Conservation (phyloP, 768 basidiomycete species). For the Bullera alba region DNA sequence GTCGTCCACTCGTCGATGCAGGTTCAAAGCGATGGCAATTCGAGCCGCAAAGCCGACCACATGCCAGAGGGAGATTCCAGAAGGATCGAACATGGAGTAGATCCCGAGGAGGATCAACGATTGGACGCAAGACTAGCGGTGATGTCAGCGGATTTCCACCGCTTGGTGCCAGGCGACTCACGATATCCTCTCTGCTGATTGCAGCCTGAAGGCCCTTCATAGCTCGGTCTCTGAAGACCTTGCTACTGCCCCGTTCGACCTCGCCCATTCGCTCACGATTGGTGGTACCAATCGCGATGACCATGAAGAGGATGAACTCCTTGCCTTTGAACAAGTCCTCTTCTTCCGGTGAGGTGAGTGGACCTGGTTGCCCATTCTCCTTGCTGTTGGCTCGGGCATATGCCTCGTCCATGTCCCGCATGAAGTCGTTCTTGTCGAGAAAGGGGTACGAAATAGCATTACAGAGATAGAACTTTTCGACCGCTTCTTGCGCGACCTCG, state of each 20-base stretch:
- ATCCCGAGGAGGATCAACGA: constrained; percentile 21
- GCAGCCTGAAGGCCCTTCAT: constrained; percentile 10
- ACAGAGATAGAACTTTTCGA: constrained; percentile 18
- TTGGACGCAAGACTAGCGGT: constrained; percentile 17
- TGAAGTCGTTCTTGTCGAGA: constrained; percentile 14
- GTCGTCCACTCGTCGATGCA: constrained; percentile 20
- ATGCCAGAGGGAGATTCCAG: constrained; percentile 22
- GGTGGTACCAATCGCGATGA: constrained; percentile 25
- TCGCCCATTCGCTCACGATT: constrained; percentile 13
- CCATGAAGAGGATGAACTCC: constrained; percentile 29
- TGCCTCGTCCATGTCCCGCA: constrained; percentile 13
- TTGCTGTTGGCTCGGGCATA: constrained; percentile 4
- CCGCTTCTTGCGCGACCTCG: constrained; percentile 10
- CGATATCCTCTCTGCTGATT: constrained; percentile 17
- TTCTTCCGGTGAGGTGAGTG: neutral
- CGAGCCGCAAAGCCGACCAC: constrained; percentile 25
- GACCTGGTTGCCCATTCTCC: neutral
- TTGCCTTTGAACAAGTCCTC: constrained; percentile 6
- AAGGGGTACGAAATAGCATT: constrained; percentile 27
- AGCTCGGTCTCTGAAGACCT: constrained; percentile 9
- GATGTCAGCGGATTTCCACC: neutral
- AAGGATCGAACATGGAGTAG: constrained; percentile 21
- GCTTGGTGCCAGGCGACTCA: constrained; percentile 7
- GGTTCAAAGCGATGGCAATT: constrained; percentile 17
- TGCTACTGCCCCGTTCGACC: constrained; percentile 11